Percentiles rank a stretch among this genome's conserved stretches.
Conservation (phyloP, 1,139 yeast species). For the Kurtzmaniella quercitrusa region DNA sequence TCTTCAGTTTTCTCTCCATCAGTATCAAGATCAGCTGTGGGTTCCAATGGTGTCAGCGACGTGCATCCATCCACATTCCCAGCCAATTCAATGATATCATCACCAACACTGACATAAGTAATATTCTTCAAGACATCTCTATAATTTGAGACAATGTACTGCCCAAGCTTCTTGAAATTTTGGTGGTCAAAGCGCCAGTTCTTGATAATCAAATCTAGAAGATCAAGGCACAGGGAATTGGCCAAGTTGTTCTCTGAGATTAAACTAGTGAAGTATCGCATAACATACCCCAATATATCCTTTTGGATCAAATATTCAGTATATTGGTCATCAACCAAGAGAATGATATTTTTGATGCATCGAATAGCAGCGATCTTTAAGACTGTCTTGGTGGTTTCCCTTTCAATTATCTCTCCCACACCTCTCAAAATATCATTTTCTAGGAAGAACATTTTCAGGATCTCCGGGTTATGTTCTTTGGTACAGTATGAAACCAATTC, state of each 20-base stretch:
- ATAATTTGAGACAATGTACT: conserved; percentile 45
- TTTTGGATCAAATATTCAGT: conserved; percentile 53
- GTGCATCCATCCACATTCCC: conserved; percentile 14
- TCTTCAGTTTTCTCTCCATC: conserved; percentile 10
- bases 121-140: conserved; percentile 30
- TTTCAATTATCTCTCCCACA: conserved; percentile 40
- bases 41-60: conserved; percentile 8
- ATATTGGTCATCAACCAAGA: conserved; percentile 59
- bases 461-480: conserved; percentile 52
- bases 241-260: conserved; percentile 57
- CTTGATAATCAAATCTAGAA: conserved; percentile 50
- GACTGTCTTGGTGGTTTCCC: conserved; percentile 34
- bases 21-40: conserved; percentile 5
- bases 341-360: conserved; percentile 55
- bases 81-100: conserved; percentile 26
- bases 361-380: conserved; percentile 63
- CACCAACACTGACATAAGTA: conserved; percentile 28
- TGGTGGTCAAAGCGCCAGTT: conserved; percentile 25
- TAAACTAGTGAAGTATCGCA: conserved; percentile 48
- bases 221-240: conserved; percentile 72
- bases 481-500: conserved; percentile 67
- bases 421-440: conserved; percentile 54
- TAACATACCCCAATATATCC: conserved; percentile 48
- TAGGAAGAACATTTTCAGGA: conserved; percentile 59
- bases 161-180: conserved; percentile 45